Conservation (phyloP, 2,329 filamentous ascomycete genomes). For the Blumeria graminis region DNA sequence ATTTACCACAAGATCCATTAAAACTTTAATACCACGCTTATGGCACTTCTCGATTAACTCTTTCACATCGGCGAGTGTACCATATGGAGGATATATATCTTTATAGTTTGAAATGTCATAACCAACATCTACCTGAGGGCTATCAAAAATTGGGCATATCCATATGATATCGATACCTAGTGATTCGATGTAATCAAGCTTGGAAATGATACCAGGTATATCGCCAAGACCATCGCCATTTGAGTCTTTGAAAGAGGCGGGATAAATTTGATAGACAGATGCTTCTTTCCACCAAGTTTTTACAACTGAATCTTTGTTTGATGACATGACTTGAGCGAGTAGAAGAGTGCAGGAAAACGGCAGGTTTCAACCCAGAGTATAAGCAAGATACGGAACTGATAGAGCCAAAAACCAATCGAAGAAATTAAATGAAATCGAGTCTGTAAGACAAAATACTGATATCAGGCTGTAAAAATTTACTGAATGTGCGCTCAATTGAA, state of each 20-base stretch:
- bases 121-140: constrained; percentile 44
- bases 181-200: constrained; percentile 34
- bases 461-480: too few relatives aligned
- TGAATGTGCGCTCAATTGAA: too few relatives aligned
- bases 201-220: constrained; percentile 35
- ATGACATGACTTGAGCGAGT: neutral
- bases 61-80: constrained; percentile 42
- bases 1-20: constrained; percentile 52
- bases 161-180: constrained; percentile 42
- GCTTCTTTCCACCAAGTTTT: constrained; percentile 18
- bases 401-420: too few relatives aligned
- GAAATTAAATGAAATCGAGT: too few relatives aligned
- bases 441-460: too few relatives aligned
- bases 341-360: neutral
- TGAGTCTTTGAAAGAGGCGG: constrained; percentile 30
- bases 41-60: constrained; percentile 34
- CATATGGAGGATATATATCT: constrained; percentile 39
- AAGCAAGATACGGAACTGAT: too few relatives aligned
- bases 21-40: constrained; percentile 34
- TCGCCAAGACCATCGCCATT: constrained; percentile 36
- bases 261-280: constrained; percentile 32
- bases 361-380: neutral
- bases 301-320: neutral
- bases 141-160: constrained; percentile 41
- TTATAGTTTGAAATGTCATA: constrained; percentile 52